Evolutionary conservation across 1,284 basidiomycete genomes (phyloP).

Genomic region (Athelia sp.): DNA sequence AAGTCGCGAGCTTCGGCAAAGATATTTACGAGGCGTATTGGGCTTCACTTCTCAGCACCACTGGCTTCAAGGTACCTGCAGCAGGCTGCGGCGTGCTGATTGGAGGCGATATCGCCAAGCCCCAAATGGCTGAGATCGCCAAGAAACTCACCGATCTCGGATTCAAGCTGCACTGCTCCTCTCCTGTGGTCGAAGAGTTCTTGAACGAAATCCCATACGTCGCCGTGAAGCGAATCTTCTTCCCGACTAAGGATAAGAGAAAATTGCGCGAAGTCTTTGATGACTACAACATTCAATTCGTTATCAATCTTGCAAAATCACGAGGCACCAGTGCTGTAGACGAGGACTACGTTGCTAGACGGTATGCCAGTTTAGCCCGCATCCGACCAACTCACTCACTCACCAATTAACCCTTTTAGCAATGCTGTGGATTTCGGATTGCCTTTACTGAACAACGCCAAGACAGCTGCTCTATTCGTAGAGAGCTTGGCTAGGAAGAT

Average conservation of each 20-base stretch:
- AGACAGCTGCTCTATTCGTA: conserved; percentile 87
- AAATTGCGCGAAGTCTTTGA: conserved; percentile 92
- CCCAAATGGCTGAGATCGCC: conserved; percentile 79
- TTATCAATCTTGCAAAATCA: conserved; percentile 88
- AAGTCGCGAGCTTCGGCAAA: conserved; percentile 96
- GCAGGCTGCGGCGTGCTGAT: conserved; percentile 82
- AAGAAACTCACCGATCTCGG: conserved; percentile 76
- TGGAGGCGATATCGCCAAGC: conserved; percentile 80
- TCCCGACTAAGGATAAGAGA: conserved; percentile 96
- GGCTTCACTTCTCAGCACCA: conserved; percentile 85
- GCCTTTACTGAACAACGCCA: conserved; percentile 88
- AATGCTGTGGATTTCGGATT: conserved; percentile 92
- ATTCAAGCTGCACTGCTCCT: conserved; percentile 92
- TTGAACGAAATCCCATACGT: conserved; percentile 82
- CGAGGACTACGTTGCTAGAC: conserved; percentile 94
- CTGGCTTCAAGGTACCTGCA: conserved; percentile 85
- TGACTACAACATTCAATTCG: conserved; percentile 93
- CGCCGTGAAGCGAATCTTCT: conserved; percentile 84
- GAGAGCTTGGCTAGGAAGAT: conserved; percentile 89
- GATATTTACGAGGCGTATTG: conserved; percentile 97
- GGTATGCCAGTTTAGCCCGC: conserved; percentile 35
- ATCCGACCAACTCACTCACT: conserved; percentile 1
- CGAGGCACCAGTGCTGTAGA: conserved; percentile 80
- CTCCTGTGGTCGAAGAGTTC: conserved; percentile 75
- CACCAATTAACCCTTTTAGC: conserved; percentile 35